Percentiles rank a stretch among this genome's conserved stretches.
Evolutionary conservation across 805 yeast genomes (phyloP).

Genomic region (Nakazawaea ishiwadae): DNA sequence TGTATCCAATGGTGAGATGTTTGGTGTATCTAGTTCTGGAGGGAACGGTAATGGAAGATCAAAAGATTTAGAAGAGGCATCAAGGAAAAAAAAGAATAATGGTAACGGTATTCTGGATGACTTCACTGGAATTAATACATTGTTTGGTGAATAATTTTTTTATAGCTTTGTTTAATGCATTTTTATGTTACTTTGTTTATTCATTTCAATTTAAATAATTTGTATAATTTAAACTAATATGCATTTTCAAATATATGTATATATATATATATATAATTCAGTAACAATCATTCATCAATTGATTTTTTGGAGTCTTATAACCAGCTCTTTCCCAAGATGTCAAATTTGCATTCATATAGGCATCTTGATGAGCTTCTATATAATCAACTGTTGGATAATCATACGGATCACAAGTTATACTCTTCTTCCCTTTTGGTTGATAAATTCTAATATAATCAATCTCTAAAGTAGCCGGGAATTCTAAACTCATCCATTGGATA

Average conservation of each 20-base stretch:
- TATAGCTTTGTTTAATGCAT: no score
- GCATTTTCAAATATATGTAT: no score
- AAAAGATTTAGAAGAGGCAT: conserved; percentile 50
- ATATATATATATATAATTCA: no score
- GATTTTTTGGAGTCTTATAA: conserved; percentile 27
- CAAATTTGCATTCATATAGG: conserved; percentile 30
- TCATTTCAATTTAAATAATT: no score
- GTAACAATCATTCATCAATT: conserved; percentile 8
- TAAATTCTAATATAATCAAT: conserved; percentile 37
- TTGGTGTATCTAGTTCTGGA: conserved; percentile 37
- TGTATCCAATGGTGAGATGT: conserved; percentile 56
- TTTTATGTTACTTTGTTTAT: no score
- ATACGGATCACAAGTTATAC: conserved; percentile 33
- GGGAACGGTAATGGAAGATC: conserved; percentile 36
- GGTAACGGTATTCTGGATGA: conserved; percentile 31
- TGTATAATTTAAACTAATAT: no score
- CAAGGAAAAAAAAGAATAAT: conserved; percentile 41
- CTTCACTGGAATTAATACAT: conserved; percentile 54
- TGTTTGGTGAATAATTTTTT: conserved; percentile 50
- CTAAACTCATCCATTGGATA: conserved; percentile 30
- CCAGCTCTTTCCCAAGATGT: conserved; percentile 37
- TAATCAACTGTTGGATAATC: conserved; percentile 33
- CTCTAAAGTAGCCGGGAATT: conserved; percentile 32
- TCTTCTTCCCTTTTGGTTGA: conserved; percentile 28
- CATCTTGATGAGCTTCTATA: conserved; percentile 27